phyloP scores from a whole-genome alignment of 345 rosid species.

The Sapria himalayana region DNA sequence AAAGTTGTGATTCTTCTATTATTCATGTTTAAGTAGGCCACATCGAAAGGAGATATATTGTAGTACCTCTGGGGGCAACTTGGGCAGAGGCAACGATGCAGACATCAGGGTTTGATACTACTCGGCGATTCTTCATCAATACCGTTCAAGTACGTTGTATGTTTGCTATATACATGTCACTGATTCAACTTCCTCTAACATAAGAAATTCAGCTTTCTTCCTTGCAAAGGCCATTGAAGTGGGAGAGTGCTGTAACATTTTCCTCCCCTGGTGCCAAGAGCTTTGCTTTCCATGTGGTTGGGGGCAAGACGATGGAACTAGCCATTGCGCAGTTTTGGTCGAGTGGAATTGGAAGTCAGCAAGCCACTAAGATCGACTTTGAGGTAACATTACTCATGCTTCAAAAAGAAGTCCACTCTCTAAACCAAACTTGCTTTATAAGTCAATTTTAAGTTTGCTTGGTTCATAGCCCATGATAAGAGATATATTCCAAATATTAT shows the following conservation, averaged over 20 bases:
- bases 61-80: constrained; percentile 71
- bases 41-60: constrained; percentile 72
- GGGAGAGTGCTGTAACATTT: constrained; percentile 55
- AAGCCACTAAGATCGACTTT: constrained; percentile 60
- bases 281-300: constrained; percentile 56
- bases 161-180: constrained; percentile 3
- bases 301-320: constrained; percentile 90
- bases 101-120: constrained; percentile 67
- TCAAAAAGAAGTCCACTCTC: too few species aligned
- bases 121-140: constrained; percentile 69
- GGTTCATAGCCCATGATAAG: too few species aligned
- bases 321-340: constrained; percentile 95
- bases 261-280: constrained; percentile 70
- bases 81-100: constrained; percentile 95
- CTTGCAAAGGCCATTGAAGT: constrained; percentile 73
- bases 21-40: constrained; percentile 40
- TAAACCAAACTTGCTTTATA: too few species aligned
- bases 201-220: constrained; percentile 58
- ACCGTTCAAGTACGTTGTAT: constrained; percentile 51
- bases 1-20: too few species aligned
- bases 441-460: too few species aligned
- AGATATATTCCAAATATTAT: too few species aligned
- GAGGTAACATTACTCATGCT: too few species aligned
- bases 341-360: constrained; percentile 89
- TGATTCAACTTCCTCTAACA: constrained; percentile 12